Evolutionary conservation across 2,329 filamentous ascomycete species (phyloP).

Genomic region (Parafenestella ontariensis): DNA sequence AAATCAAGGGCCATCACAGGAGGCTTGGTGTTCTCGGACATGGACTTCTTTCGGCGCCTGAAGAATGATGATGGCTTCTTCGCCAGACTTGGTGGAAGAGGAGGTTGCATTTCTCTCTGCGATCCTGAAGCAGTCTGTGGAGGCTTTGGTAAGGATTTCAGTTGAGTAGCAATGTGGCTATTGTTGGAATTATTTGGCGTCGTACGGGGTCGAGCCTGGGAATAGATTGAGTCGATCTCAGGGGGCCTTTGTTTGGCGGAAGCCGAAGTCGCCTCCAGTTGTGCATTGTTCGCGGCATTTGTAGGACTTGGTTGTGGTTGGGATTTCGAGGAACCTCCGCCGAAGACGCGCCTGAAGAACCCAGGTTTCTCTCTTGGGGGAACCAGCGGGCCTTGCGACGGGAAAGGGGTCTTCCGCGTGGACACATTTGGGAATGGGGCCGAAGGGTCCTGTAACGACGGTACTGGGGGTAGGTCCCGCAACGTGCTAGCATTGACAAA

Average conservation of each 20-base stretch:
- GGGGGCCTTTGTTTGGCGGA: constrained; percentile 28
- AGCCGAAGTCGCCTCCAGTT: constrained; percentile 25
- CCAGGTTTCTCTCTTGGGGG: constrained; percentile 71
- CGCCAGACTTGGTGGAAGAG: constrained; percentile 60
- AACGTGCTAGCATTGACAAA: constrained; percentile 57
- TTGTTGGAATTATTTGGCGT: constrained; percentile 44
- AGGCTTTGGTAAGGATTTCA: constrained; percentile 51
- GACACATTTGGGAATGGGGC: constrained; percentile 62
- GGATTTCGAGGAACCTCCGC: constrained; percentile 66
- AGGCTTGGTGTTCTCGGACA: constrained; percentile 70
- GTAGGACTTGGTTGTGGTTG: constrained; percentile 38
- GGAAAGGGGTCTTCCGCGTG: constrained; percentile 56
- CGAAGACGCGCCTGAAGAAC: constrained; percentile 94
- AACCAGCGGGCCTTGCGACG: constrained; percentile 48
- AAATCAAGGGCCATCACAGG: constrained; percentile 61
- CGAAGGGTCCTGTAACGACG: constrained; percentile 56
- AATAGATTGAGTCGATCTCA: constrained; percentile 41
- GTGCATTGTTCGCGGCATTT: constrained; percentile 19
- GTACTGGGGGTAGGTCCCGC: constrained; percentile 52
- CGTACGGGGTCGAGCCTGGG: constrained; percentile 46
- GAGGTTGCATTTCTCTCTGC: constrained; percentile 31
- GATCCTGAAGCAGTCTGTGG: constrained; percentile 36
- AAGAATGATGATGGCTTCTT: constrained; percentile 98
- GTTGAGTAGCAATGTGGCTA: constrained; percentile 56
- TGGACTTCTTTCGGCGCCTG: constrained; percentile 88